Conservation (phyloP, 2,329 filamentous ascomycete genomes). For the Penicillium sp. region DNA sequence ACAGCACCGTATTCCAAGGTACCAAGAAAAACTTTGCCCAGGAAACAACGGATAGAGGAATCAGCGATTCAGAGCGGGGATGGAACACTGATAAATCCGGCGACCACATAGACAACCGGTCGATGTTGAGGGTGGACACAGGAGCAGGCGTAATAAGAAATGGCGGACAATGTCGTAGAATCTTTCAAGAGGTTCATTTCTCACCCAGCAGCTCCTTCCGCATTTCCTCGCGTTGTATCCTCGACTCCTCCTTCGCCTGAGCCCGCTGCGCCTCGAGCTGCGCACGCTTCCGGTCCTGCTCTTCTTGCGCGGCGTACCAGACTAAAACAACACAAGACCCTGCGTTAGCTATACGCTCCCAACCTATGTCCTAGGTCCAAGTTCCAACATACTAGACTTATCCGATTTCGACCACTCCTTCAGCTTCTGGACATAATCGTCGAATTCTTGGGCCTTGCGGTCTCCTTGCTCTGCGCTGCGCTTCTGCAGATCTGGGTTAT, state of each 20-base stretch:
- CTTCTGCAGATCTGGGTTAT: slow-evolving; percentile 94
- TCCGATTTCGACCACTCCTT: slow-evolving; percentile 91
- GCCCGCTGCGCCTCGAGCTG: slow-evolving; percentile 33
- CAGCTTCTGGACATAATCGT: slow-evolving; percentile 81
- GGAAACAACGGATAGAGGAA: neutral
- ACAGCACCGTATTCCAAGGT: neutral
- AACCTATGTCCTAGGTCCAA: no score
- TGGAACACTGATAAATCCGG: neutral
- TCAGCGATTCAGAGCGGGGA: neutral
- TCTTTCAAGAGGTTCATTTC: slow-evolving; percentile 32
- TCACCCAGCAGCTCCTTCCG: slow-evolving; percentile 46
- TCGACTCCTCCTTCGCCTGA: slow-evolving; percentile 41
- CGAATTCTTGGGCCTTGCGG: slow-evolving; percentile 81
- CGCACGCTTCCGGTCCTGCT: slow-evolving; percentile 39
- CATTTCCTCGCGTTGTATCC: slow-evolving; percentile 47
- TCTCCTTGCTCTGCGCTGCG: slow-evolving; percentile 80
- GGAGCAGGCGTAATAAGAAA: neutral
- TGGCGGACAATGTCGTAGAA: neutral
- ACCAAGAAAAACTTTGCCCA: neutral
- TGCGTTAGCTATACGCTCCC: neutral
- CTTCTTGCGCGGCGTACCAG: slow-evolving; percentile 49
- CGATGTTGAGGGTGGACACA: neutral
- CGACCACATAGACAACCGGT: neutral
- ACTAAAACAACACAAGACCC: slow-evolving; percentile 34
- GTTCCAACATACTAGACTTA: slow-evolving; percentile 72